phyloP scores from a whole-genome alignment of 1,284 basidiomycete genomes.

The Heimioporus retisporus region DNA sequence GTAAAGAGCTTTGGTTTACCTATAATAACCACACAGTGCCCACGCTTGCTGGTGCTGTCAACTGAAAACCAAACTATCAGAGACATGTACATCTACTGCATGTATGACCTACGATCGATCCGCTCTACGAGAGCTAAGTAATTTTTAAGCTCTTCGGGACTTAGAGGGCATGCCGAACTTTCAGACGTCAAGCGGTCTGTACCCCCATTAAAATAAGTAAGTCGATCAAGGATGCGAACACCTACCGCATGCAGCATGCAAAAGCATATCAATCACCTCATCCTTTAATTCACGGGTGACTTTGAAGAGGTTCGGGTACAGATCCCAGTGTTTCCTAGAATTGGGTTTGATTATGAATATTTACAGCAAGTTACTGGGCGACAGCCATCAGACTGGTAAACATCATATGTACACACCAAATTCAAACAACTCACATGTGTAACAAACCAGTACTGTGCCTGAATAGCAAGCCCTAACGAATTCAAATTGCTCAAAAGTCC shows the following conservation, averaged over 20 bases:
- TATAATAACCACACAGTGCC: constrained; percentile 45
- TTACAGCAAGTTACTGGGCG: background rate
- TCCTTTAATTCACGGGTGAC: constrained; percentile 50
- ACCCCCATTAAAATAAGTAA: background rate
- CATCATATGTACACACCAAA: background rate
- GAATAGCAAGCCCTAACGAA: constrained; percentile 56
- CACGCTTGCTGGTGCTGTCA: constrained; percentile 3
- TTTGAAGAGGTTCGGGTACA: constrained; percentile 57
- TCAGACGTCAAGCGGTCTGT: constrained; percentile 44
- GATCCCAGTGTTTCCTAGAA: constrained; percentile 61
- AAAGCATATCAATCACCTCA: constrained; percentile 59
- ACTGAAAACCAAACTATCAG: constrained; percentile 22
- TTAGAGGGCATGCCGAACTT: constrained; percentile 37
- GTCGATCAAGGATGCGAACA: background rate
- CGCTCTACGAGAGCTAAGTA: constrained; percentile 31
- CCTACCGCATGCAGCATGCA: constrained; percentile 60
- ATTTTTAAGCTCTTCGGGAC: constrained; percentile 27
- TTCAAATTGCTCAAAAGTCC: background rate
- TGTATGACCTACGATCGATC: constrained; percentile 34
- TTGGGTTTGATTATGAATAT: constrained; percentile 14
- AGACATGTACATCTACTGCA: background rate
- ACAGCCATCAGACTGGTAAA: constrained; percentile 20
- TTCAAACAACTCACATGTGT: constrained; percentile 18
- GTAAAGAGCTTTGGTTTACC: constrained; percentile 37
- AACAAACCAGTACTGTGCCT: constrained; percentile 63